Base-by-base conservation (phyloP, 805 yeast genomes). In the Grigorovia humatica region DNA sequence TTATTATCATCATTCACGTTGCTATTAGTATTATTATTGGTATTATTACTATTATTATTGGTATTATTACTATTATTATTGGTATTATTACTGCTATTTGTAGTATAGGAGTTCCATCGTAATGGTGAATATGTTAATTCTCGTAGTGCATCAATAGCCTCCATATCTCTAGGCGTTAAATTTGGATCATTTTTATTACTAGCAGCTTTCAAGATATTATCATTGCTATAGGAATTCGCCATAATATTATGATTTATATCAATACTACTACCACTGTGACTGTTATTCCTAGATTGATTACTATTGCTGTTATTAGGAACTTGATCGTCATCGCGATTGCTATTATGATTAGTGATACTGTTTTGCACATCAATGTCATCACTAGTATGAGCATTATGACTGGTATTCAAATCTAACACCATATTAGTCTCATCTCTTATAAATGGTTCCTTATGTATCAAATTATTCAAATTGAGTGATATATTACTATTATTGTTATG, bases 61-160 rank as follows among this genome's bases (percentile, higher is more conserved):
- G 4, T 12, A 15, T 29, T 23, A 23, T 44, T 44, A 23, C 12
- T 13, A 27, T 12, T 23, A 12, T 8, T 13, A 23, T 23, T 13
- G 8, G 23, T 44, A 17, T n/a, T 44, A 17, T 40, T 18, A n/a
- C 23, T 30, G 1, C 19, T 13, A n/a, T 29, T 44, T 30, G 47
- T n/a, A 7, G 29, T 44, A 32, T 32, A 32, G 7, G 47, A 35
- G 15, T 19, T 30, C 38, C 35, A 45, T 18, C 43, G 44, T n/a
- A 47, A 48, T 11, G 64, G 63, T 40, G 61, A 59, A 20, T 59
- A 57, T 27, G 61, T 62, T 48, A 62, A 49, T 50, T 58, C 64
- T 43, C 65, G 51, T 35, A 62, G 52, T 1, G 66, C 66, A 50
- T 62, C 60, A 9, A 60, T 55, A 5, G 66, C 65, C 38, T 60